Percentiles rank a stretch among this genome's conserved stretches.
Conservation (phyloP, 2,329 filamentous ascomycete species). For the Claviceps spartinae region DNA sequence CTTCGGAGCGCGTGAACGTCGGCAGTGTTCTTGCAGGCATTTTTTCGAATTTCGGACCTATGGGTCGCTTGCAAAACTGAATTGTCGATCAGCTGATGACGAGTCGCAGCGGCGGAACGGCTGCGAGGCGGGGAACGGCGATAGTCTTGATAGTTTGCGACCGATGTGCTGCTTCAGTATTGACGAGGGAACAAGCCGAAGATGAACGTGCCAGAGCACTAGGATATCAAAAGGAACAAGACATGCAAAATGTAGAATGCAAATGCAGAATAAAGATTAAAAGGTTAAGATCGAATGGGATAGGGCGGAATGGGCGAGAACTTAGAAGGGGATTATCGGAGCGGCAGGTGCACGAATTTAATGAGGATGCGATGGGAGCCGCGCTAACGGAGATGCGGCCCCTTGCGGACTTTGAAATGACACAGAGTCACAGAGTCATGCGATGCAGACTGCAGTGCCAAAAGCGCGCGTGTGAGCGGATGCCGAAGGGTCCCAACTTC, state of each 20-base stretch:
- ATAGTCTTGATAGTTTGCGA: not conserved
- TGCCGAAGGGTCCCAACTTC: not conserved
- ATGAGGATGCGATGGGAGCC: conserved; percentile 3
- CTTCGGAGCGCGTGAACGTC: conserved; percentile 66
- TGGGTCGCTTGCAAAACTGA: not conserved
- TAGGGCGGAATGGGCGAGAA: not conserved
- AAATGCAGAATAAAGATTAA: not conserved
- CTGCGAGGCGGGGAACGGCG: not conserved
- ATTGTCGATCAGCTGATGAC: not conserved
- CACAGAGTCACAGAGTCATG: not conserved
- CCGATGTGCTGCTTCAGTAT: not conserved
- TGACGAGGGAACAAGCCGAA: not conserved
- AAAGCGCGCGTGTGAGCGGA: not conserved
- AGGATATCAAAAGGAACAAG: not conserved
- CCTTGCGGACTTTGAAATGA: conserved; percentile 2
- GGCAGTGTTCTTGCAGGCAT: conserved; percentile 79
- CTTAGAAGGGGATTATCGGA: not conserved
- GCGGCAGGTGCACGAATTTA: conserved; percentile 1
- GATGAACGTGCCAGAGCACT: not conserved
- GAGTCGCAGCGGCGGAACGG: not conserved
- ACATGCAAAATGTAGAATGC: not conserved
- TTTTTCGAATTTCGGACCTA: not conserved
- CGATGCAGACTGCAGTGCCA: not conserved
- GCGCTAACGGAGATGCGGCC: not conserved
- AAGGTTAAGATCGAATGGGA: not conserved